Conservation (phyloP, 768 basidiomycete species). For the Collybia nuda region DNA sequence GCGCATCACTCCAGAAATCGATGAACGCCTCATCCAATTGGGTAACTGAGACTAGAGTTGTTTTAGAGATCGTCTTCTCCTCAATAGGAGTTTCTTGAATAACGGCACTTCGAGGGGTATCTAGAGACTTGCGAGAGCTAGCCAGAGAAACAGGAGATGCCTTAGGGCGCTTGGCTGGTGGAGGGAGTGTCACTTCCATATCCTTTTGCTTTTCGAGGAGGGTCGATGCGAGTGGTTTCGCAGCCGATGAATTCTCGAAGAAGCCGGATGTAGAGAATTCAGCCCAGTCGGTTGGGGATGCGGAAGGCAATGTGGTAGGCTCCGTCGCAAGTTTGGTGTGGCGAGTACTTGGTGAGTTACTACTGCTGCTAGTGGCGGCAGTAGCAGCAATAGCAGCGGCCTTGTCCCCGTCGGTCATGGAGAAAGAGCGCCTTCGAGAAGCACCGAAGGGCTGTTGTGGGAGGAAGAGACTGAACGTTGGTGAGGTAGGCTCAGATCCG, state of each 20-base stretch:
- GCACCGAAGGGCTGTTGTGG: slow-evolving; percentile 15
- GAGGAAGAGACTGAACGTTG: slow-evolving; percentile 29
- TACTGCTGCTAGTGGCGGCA: slow-evolving; percentile 15
- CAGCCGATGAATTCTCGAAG: slow-evolving; percentile 35
- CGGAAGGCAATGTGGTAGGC: slow-evolving; percentile 20
- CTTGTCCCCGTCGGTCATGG: slow-evolving; percentile 21
- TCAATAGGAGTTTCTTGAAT: slow-evolving; percentile 19
- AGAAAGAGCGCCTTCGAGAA: slow-evolving; percentile 30
- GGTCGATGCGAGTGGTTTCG: slow-evolving; percentile 51
- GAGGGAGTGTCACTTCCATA: slow-evolving; percentile 52
- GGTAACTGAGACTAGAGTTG: slow-evolving; percentile 45
- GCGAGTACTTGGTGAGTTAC: slow-evolving; percentile 3
- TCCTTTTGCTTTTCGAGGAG: slow-evolving; percentile 61
- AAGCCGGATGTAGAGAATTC: slow-evolving; percentile 72
- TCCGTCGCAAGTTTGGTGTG: slow-evolving; percentile 30
- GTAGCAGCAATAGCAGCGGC: slow-evolving; percentile 9
- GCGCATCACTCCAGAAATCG: slow-evolving; percentile 79
- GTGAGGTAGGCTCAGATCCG: slow-evolving; percentile 27
- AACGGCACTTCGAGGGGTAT: slow-evolving; percentile 16
- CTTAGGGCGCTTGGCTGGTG: slow-evolving; percentile 29
- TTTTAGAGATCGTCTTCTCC: slow-evolving; percentile 33
- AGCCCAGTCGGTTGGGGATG: slow-evolving; percentile 53
- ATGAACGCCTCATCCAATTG: slow-evolving; percentile 79
- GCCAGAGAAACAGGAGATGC: slow-evolving; percentile 16
- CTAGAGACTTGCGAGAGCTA: slow-evolving; percentile 25